Evolutionary conservation across 1,139 yeast species (phyloP), one percentile per base, ranked within the genome.

Genomic region (Meyerozyma carpophila): DNA sequence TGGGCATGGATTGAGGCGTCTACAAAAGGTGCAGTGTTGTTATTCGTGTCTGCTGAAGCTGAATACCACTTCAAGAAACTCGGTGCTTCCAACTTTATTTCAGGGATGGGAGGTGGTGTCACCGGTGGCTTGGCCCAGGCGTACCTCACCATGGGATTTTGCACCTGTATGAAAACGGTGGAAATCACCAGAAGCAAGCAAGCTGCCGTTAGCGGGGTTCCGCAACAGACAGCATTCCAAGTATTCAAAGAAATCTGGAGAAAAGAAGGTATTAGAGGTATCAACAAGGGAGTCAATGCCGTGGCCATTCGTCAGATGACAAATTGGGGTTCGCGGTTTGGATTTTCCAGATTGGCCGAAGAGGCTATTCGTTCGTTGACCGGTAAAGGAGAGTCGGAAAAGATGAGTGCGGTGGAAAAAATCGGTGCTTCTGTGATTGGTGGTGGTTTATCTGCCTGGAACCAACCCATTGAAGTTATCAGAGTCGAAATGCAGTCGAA

Each of bases 1-100:
- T 93, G 98, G 98, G 98, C 98, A 2, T 91, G 98, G 97, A 86
- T 93, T 55, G 98, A 93, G 67, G 98, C 97, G n/a, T 86, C 96
- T 20, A 93, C 98, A 39, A 93, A 93, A 65, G 98, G 98, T 62
- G 98, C 98, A 4, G 96, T 91, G n/a, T 74, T 93, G 47, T 75
- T 93, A 55, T 94, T 93, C 56, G 97, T 91, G 24, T 84, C 95
- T 42, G 82, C 95, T 31, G 98, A 93, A 62, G 85, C 90, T 42
- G 98, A 93, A 66, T 89, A 88, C 63, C 79, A 77, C 45, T 81
- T 83, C 58, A 82, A 76, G 57, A 62, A 61, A 36, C 58, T 86
- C 28, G 94, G 95, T 42, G 76, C 84, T 21, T 74, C 76, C 47
- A 80, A 83, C 50, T 91, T 93, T 56, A 73, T 81, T 25, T 77